A percentile compares a stretch with the other conserved stretches of the same genome.
Conservation (phyloP, 1,284 basidiomycete species). For the Tylopilus orsonianus region DNA sequence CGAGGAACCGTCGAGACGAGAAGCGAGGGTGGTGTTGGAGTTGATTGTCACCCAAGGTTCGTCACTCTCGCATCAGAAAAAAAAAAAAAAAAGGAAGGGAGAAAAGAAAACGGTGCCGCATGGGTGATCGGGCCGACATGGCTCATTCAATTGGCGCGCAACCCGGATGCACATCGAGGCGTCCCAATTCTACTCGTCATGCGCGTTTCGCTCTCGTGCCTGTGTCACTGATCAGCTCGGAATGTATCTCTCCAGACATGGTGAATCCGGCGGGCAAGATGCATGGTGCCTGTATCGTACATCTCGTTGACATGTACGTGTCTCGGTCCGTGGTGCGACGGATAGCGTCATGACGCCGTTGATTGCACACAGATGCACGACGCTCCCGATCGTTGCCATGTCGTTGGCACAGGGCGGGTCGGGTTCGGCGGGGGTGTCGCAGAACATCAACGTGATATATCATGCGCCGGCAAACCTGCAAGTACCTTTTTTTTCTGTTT, state of each 20-base stretch:
- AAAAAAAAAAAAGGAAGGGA: no score
- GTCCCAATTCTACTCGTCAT: no score
- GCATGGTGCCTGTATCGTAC: conserved; percentile 54
- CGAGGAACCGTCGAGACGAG: conserved; percentile 45
- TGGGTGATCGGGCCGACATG: no score
- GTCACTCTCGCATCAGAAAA: conserved; percentile 8
- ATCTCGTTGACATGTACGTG: conserved; percentile 50
- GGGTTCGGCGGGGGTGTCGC: conserved; percentile 38
- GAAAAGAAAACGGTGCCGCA: no score
- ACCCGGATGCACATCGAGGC: no score
- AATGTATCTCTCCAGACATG: conserved; percentile 44
- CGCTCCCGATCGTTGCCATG: conserved; percentile 41
- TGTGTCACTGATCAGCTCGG: conserved; percentile 7
- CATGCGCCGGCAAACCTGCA: conserved; percentile 53
- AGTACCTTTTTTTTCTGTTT: conserved; percentile 22
- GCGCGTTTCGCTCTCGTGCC: no score
- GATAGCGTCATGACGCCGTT: background rate
- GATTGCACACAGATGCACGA: conserved; percentile 42
- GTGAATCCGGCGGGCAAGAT: conserved; percentile 44
- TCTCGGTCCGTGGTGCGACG: background rate
- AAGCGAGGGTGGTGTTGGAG: conserved; percentile 50
- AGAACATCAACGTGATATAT: conserved; percentile 48
- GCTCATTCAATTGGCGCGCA: no score
- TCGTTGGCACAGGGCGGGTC: conserved; percentile 22
- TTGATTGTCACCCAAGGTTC: conserved; percentile 48